Base-by-base conservation (phyloP, 306 rosid species). In the Vigna reflexopilosa region DNA sequence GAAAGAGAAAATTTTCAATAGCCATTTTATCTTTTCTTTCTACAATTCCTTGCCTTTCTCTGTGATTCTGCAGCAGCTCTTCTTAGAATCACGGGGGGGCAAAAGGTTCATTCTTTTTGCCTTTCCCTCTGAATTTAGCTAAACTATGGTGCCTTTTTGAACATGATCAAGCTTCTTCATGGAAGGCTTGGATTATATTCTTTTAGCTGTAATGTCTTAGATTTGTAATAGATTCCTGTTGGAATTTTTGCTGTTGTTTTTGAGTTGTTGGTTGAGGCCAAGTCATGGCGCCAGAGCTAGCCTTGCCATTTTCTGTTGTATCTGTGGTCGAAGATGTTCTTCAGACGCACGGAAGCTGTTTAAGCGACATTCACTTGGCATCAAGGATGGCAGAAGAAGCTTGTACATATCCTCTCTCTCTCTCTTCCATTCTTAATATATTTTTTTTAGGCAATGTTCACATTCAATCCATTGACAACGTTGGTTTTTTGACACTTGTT, bases 271-370 rank as follows among this genome's bases (percentile, higher is more conserved):
- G 1, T 75, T 24, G 17, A 58, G 30, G n/a, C 48, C 28, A 52
- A 73, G 70, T 49, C 17, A 90, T 93, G 96, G 90, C 85, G 36
- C 64, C 90, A 67, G 90, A 85, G 79, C 93, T 87, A 67, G 83
- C 57, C 2, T 79, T 88, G 77, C 82, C 95, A 69, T 87, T 86
- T 55, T 87, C 92, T 71, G 73, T 90, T 70, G 81, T 87, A 70
- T 91, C 99, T 52, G 79, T 93, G 62, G 87, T 95, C 14, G 91
- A 91, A 81, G 90, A 88, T 19, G 88, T 93, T 87, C 89, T 93
- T 84, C 96, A 91, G 17, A 88, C 86, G 78, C 87, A 91, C 24
- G 88, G 89, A 28, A 40, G 70, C 10, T 84, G 75, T 45, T 57
- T 78, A 30, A 80, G 68, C 40, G 90, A 85, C 42, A 8, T 69